These are phyloP conservation scores for Lyophyllum atratum DNA, from an alignment of 768 basidiomycete species.

Conservation along the genomic window DNA sequence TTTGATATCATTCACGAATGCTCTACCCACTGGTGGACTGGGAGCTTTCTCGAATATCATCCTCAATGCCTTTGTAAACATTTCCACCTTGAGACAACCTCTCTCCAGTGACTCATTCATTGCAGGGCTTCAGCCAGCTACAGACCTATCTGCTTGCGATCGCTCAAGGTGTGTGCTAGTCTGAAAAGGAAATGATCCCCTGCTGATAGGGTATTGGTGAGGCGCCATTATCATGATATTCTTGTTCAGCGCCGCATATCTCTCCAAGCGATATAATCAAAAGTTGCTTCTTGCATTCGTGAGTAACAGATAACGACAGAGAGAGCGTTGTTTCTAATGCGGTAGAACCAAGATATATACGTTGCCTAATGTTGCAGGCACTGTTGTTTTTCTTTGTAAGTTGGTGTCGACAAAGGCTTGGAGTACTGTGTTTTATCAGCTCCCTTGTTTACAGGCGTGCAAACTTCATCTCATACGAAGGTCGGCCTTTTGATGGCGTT, in stretches of 20 bases:
- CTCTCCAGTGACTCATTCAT: too few relatives aligned
- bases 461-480: slow-evolving; percentile 38
- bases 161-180: slow-evolving; percentile 33
- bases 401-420: background rate
- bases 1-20: slow-evolving; percentile 49
- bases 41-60: slow-evolving; percentile 58
- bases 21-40: slow-evolving; percentile 47
- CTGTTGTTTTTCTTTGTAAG: slow-evolving; percentile 47
- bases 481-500: slow-evolving; percentile 52
- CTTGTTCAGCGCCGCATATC: slow-evolving; percentile 42
- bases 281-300: slow-evolving; percentile 47
- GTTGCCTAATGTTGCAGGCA: slow-evolving; percentile 49
- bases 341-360: slow-evolving; percentile 37
- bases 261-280: slow-evolving; percentile 44
- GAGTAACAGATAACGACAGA: slow-evolving; percentile 10
- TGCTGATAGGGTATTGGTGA: slow-evolving; percentile 18
- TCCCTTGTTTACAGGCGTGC: slow-evolving; percentile 28
- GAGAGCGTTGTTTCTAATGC: background rate
- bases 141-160: slow-evolving; percentile 57
- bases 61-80: slow-evolving; percentile 43
- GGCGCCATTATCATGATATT: slow-evolving; percentile 43
- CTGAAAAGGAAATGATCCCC: slow-evolving; percentile 6
- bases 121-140: slow-evolving; percentile 45
- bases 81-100: too few relatives aligned
- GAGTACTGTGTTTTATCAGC: background rate